Percentiles rank a stretch among this genome's conserved stretches.
Conservation (phyloP, 768 basidiomycete genomes). For the Brasilioporus rufonigricans region DNA sequence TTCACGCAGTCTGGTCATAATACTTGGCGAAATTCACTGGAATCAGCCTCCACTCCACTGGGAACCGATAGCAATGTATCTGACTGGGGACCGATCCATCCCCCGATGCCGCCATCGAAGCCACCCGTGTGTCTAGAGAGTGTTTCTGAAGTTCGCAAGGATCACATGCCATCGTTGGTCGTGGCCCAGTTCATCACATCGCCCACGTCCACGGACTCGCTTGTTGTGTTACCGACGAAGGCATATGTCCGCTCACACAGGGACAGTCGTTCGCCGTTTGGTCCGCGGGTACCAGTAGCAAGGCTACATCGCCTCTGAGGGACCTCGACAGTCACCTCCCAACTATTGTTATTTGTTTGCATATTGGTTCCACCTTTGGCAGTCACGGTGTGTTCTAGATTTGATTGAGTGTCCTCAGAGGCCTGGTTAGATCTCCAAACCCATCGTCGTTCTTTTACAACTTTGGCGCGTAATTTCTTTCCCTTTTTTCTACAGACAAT, state of each 20-base stretch:
- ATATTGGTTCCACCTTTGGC: background rate
- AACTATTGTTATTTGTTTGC: conserved; percentile 14
- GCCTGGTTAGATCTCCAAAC: too few relatives aligned
- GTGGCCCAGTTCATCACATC: background rate
- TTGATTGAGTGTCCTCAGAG: too few relatives aligned
- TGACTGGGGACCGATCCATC: conserved; percentile 1
- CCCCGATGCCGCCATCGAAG: conserved; percentile 3
- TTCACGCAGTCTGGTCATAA: background rate
- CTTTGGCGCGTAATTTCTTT: background rate
- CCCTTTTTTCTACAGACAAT: too few relatives aligned
- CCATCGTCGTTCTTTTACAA: too few relatives aligned
- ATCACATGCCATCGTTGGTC: background rate
- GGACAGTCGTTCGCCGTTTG: conserved; percentile 1
- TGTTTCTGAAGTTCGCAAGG: background rate
- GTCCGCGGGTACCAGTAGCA: background rate
- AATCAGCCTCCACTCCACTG: background rate
- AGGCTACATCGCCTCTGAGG: conserved; percentile 2
- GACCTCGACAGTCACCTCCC: background rate
- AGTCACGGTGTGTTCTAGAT: conserved; percentile 4
- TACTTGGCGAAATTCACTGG: background rate
- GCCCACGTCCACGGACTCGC: background rate
- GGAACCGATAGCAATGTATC: background rate
- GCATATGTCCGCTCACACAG: conserved; percentile 1
- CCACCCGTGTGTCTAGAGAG: background rate
- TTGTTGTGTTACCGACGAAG: conserved; percentile 1